Evolutionary conservation across 2,329 filamentous ascomycete species (phyloP).

Genomic region (Lasiodiplodia sp.): DNA sequence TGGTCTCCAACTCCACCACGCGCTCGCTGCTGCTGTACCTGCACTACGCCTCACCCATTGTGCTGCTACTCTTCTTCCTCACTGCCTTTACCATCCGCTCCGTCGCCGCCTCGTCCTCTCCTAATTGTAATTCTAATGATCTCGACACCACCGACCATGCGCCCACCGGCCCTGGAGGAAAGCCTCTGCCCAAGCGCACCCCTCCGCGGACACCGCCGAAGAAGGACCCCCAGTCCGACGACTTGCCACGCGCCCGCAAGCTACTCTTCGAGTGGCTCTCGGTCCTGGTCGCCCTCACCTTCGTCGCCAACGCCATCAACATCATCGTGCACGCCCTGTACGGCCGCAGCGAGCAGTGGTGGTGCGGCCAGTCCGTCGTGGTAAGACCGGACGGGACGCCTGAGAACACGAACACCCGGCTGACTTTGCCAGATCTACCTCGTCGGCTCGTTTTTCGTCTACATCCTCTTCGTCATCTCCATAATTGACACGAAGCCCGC

Average conservation of each 20-base stretch:
- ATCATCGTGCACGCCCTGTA: conserved; percentile 78
- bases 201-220: conserved; percentile 52
- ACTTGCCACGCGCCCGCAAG: conserved; percentile 72
- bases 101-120: conserved; percentile 60
- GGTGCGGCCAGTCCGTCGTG: conserved; percentile 80
- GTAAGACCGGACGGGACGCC: conserved; percentile 58
- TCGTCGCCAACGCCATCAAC: conserved; percentile 75
- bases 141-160: conserved; percentile 44
- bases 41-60: conserved; percentile 68
- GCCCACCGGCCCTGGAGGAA: conserved; percentile 78
- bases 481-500: conserved; percentile 83
- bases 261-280: conserved; percentile 79
- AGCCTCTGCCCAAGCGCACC: conserved; percentile 76
- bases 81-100: conserved; percentile 67
- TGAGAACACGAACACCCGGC: conserved; percentile 33
- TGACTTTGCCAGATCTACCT: conserved; percentile 74
- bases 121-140: conserved; percentile 42
- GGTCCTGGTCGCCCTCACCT: conserved; percentile 73
- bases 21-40: conserved; percentile 43
- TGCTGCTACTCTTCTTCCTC: conserved; percentile 70
- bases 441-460: conserved; percentile 84
- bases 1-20: conserved; percentile 36
- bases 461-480: conserved; percentile 84
- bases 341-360: conserved; percentile 72
- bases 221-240: conserved; percentile 53